Evolutionary conservation across 352 stramenopile genomes (phyloP).

Genomic region (Phytophthora pinifolia): DNA sequence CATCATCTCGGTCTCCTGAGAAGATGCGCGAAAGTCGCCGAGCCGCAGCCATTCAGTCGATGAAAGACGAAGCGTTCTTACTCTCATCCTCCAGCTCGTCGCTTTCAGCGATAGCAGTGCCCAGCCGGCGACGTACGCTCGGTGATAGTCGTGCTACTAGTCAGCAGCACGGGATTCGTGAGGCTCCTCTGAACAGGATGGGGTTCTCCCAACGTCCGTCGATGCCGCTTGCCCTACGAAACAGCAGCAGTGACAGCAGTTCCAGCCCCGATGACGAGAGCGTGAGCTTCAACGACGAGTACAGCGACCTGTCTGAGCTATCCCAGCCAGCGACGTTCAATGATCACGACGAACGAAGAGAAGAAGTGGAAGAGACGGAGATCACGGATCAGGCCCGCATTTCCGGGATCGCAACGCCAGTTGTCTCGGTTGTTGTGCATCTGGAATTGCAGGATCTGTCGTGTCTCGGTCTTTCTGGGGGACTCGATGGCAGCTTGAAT

Average conservation of each 20-base stretch:
- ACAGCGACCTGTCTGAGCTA: constrained; percentile 29
- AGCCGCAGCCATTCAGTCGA: constrained; percentile 16
- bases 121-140: constrained; percentile 9
- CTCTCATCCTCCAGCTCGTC: constrained; percentile 22
- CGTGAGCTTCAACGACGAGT: constrained; percentile 15
- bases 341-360: not conserved
- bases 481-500: not conserved
- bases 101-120: not conserved
- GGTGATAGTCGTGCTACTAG: constrained; percentile 9
- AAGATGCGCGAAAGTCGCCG: constrained; percentile 18
- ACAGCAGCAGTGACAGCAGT: constrained; percentile 30
- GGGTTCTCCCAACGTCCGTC: constrained; percentile 6
- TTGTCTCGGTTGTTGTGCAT: constrained; percentile 45
- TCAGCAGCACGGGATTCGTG: constrained; percentile 3
- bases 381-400: constrained; percentile 5
- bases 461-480: constrained; percentile 35
- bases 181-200: constrained; percentile 11
- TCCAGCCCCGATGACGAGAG: constrained; percentile 21
- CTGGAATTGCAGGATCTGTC: constrained; percentile 45
- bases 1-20: constrained; percentile 18
- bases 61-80: constrained; percentile 16
- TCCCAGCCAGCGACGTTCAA: constrained; percentile 13
- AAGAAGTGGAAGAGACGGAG: constrained; percentile 5
- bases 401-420: constrained; percentile 5
- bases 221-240: constrained; percentile 1